These are phyloP conservation scores for Tulasnella sp. DNA, from an alignment of 768 basidiomycete genomes.

Conservation along the genomic window DNA sequence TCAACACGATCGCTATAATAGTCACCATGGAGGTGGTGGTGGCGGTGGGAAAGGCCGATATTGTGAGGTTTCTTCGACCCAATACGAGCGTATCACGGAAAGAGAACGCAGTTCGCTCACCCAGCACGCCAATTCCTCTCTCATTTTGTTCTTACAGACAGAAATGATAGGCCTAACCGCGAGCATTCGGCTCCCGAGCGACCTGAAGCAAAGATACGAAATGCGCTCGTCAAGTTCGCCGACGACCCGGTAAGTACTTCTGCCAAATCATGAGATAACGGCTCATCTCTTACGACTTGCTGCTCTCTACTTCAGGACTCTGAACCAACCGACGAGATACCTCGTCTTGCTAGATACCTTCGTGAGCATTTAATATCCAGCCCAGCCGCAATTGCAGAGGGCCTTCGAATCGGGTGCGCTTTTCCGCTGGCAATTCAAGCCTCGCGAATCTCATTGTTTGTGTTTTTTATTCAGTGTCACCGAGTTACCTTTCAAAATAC, in stretches of 20 bases:
- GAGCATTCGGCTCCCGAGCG: slow-evolving; percentile 8
- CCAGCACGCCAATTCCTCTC: neutral
- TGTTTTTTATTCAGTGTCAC: slow-evolving; percentile 47
- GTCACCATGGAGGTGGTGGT: slow-evolving; percentile 5
- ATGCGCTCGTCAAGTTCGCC: slow-evolving; percentile 58
- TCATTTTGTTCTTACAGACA: neutral
- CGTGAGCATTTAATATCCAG: slow-evolving; percentile 47
- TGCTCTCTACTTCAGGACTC: slow-evolving; percentile 38
- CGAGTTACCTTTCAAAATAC: slow-evolving; percentile 90
- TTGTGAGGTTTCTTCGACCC: slow-evolving; percentile 10
- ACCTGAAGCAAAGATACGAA: slow-evolving; percentile 39
- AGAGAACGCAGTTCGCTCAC: neutral
- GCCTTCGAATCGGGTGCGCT: slow-evolving; percentile 59
- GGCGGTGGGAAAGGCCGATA: slow-evolving; percentile 2
- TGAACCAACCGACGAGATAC: slow-evolving; percentile 50
- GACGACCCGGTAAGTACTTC: slow-evolving; percentile 58
- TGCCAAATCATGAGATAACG: neutral
- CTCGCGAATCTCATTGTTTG: slow-evolving; percentile 13
- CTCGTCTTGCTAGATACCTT: slow-evolving; percentile 54
- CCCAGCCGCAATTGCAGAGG: slow-evolving; percentile 58
- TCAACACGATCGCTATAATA: neutral
- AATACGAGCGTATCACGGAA: neutral
- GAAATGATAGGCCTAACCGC: slow-evolving; percentile 1
- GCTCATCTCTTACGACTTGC: neutral
- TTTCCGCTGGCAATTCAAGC: neutral